A percentile compares a stretch with the other conserved stretches of the same genome.
Conservation (phyloP, 208 protist genomes). For the Leptomonas seymouri region DNA sequence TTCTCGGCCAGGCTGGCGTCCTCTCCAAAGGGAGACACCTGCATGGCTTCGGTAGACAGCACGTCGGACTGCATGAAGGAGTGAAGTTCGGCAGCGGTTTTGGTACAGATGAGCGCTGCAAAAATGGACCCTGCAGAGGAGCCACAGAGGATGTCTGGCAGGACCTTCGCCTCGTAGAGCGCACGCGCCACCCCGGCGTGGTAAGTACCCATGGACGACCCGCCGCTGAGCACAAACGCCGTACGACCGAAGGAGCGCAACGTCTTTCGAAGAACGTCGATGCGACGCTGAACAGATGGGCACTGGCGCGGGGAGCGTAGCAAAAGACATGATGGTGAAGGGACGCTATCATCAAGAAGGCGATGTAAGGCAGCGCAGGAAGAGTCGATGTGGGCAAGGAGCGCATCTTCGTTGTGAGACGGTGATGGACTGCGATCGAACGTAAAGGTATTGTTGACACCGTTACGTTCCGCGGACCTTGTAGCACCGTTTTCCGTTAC, state of each 20-base stretch:
- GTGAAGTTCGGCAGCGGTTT: conserved; percentile 48
- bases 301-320: not conserved
- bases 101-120: conserved; percentile 66
- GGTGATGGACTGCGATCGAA: not conserved
- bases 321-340: not conserved
- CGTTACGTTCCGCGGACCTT: not conserved
- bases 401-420: not conserved
- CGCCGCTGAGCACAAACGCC: conserved; percentile 81
- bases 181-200: conserved; percentile 72
- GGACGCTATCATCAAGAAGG: not conserved
- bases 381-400: conserved; percentile 3
- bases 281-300: conserved; percentile 33
- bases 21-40: conserved; percentile 61
- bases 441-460: not conserved
- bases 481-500: too few species aligned
- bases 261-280: conserved; percentile 53
- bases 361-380: conserved; percentile 9
- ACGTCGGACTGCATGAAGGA: conserved; percentile 42
- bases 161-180: conserved; percentile 60
- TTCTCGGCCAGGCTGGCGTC: conserved; percentile 42
- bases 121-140: conserved; percentile 80
- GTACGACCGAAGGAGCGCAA: conserved; percentile 68
- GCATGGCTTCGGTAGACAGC: conserved; percentile 46
- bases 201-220: conserved; percentile 77
- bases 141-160: conserved; percentile 78